These are phyloP conservation scores for Pichia kluyveri DNA, from an alignment of 805 yeast species.

Conservation along the genomic window DNA sequence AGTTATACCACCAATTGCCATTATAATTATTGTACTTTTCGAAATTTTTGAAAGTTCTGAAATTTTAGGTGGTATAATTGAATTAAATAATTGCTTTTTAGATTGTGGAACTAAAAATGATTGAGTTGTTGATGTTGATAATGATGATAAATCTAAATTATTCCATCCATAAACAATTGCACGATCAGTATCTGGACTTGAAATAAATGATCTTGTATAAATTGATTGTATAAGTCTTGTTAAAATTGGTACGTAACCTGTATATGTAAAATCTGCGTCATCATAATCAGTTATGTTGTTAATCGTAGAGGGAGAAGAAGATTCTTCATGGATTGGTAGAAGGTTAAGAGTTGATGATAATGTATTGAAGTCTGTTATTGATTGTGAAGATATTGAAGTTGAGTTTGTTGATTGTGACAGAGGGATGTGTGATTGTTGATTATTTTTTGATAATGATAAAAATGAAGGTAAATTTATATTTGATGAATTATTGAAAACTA, in stretches of 20 bases:
- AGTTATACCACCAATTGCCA: constrained; percentile 78
- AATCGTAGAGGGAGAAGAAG: constrained; percentile 19
- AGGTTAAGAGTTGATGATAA: constrained; percentile 36
- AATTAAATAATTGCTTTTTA: constrained; percentile 20
- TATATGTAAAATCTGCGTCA: constrained; percentile 54
- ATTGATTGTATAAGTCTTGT: constrained; percentile 62
- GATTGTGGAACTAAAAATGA: constrained; percentile 24
- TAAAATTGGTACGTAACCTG: constrained; percentile 75
- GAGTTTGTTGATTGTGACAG: too few relatives aligned
- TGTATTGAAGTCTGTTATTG: constrained; percentile 26
- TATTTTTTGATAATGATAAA: constrained; percentile 8
- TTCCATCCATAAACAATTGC: constrained; percentile 33
- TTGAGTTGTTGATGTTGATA: constrained; percentile 30
- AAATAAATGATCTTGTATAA: constrained; percentile 39
- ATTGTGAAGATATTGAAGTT: constrained; percentile 11
- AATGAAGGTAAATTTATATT: constrained; percentile 10
- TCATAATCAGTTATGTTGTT: constrained; percentile 25
- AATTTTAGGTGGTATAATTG: constrained; percentile 18
- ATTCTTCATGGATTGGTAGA: constrained; percentile 29
- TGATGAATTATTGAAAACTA: constrained; percentile 18
- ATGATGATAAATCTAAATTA: constrained; percentile 31
- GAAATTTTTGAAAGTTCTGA: constrained; percentile 5
- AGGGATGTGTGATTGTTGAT: background rate
- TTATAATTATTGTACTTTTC: constrained; percentile 33
- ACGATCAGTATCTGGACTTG: constrained; percentile 1